These are phyloP conservation scores for Avena insularis DNA, from an alignment of 176 grass and related monocot genomes.

Conservation along the genomic window DNA sequence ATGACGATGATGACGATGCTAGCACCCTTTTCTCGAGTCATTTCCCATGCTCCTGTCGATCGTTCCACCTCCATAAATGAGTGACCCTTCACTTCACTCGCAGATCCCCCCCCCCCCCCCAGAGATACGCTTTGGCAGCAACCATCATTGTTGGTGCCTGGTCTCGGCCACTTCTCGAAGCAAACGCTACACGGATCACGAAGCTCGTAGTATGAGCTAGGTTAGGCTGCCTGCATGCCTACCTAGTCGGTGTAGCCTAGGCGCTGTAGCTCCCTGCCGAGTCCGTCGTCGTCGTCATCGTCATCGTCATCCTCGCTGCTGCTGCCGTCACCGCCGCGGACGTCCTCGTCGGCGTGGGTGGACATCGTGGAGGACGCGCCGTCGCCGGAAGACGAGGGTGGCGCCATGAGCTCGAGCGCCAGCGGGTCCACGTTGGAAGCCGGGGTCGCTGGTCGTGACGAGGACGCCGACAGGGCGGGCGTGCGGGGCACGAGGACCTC, in stretches of 20 bases:
- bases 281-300: not conserved
- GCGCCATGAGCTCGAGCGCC: constrained; percentile 28
- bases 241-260: constrained; percentile 66
- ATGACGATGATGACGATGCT: not conserved
- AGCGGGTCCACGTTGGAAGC: constrained; percentile 34
- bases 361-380: constrained; percentile 71
- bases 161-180: constrained; percentile 27
- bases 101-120: not conserved
- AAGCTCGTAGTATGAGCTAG: not conserved
- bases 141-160: constrained; percentile 27
- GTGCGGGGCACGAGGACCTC: constrained; percentile 69
- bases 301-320: constrained; percentile 17
- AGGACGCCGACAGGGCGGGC: constrained; percentile 18
- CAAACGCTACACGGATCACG: constrained; percentile 27
- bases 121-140: constrained; percentile 9
- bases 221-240: not conserved
- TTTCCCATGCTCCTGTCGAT: constrained; percentile 19
- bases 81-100: constrained; percentile 31
- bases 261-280: constrained; percentile 41
- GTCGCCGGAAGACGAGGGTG: constrained; percentile 52
- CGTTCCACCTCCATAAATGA: constrained; percentile 46
- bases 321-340: not conserved
- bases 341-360: constrained; percentile 51
- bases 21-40: not conserved
- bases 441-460: constrained; percentile 30